These are phyloP conservation scores for Phaeodactylum tricornutum DNA, from an alignment of 108 stramenopile genomes.

Conservation along the genomic window DNA sequence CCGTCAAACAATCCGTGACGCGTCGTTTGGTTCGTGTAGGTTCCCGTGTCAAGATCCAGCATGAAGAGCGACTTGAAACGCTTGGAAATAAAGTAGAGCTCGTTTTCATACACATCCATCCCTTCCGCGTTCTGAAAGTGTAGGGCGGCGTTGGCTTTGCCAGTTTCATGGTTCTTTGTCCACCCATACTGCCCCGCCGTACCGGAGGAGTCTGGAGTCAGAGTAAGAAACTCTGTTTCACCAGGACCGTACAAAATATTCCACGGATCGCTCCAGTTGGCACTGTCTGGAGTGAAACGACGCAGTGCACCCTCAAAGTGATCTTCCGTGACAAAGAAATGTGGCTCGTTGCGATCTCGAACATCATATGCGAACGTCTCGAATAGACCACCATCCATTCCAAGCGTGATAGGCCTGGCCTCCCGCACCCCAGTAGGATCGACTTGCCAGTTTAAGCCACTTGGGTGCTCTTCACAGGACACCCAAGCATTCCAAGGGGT, in stretches of 20 bases:
- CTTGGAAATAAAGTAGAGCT: slow-evolving; percentile 26
- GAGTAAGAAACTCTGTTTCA: not conserved
- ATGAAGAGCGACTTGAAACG: slow-evolving; percentile 16
- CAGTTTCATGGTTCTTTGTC: slow-evolving; percentile 4
- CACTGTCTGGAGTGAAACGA: slow-evolving; percentile 23
- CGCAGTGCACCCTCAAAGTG: slow-evolving; percentile 21
- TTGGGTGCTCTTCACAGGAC: slow-evolving; percentile 26
- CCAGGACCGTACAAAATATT: slow-evolving; percentile 7
- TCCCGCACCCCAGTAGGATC: slow-evolving; percentile 2
- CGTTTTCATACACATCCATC: slow-evolving; percentile 16
- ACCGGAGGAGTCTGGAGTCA: not conserved
- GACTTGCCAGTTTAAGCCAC: slow-evolving; percentile 12
- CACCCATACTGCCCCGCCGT: slow-evolving; percentile 7
- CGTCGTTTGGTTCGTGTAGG: slow-evolving; percentile 15
- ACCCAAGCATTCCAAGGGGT: slow-evolving; percentile 47
- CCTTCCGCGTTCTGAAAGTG: slow-evolving; percentile 23
- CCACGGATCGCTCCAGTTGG: slow-evolving; percentile 16
- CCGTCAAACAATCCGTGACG: slow-evolving; percentile 16
- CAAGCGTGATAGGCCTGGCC: slow-evolving; percentile 20
- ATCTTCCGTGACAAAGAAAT: slow-evolving; percentile 52
- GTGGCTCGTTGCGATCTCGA: not conserved
- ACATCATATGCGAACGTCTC: slow-evolving; percentile 33
- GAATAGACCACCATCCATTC: slow-evolving; percentile 9
- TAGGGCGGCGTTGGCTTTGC: slow-evolving; percentile 6
- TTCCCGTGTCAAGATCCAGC: slow-evolving; percentile 17